Percentiles rank a stretch among this genome's conserved stretches.
Conservation (phyloP, 345 rosid genomes). For the Acer saccharum region DNA sequence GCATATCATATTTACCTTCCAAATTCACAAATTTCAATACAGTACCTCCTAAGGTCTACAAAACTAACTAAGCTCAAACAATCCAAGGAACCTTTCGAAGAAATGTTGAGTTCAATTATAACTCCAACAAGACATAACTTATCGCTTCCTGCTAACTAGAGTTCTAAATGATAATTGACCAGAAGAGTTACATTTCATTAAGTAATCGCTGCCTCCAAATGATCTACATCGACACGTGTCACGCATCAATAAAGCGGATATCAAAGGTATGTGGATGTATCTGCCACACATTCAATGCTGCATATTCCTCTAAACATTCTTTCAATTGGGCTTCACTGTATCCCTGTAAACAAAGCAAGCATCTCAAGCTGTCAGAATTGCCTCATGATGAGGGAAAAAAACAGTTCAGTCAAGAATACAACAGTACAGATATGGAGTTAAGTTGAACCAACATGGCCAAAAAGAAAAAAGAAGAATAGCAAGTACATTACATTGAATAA, state of each 20-base stretch:
- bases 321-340: conserved; percentile 97
- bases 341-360: conserved; percentile 60
- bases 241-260: conserved; percentile 80
- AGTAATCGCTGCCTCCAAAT: background rate
- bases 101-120: background rate
- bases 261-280: conserved; percentile 91
- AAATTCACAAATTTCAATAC: background rate
- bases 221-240: conserved; percentile 22
- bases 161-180: background rate
- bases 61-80: background rate
- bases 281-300: conserved; percentile 95
- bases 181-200: background rate
- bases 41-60: conserved; percentile 2
- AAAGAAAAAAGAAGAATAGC: background rate
- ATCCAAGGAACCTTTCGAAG: background rate
- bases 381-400: background rate
- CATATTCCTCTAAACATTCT: conserved; percentile 97
- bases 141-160: background rate
- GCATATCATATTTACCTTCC: background rate
- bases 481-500: background rate
- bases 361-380: conserved; percentile 18
- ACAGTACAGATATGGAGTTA: background rate
- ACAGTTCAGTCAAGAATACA: background rate
- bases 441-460: background rate
- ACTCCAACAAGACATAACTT: background rate